phyloP scores from a whole-genome alignment of 2,329 filamentous ascomycete species.

The Ophiostoma montium region DNA sequence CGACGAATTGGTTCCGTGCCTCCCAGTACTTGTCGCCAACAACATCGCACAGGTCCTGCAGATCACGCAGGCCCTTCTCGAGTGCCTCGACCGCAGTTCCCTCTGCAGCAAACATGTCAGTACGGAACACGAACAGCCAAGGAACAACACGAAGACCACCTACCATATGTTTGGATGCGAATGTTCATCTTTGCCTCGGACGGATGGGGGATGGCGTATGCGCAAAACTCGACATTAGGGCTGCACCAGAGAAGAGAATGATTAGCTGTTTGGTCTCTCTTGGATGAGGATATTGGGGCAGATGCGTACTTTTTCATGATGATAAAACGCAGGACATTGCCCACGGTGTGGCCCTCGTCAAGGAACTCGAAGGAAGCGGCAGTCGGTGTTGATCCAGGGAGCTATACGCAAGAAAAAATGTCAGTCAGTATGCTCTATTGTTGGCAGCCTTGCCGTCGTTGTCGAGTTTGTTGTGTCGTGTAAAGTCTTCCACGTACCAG shows the following conservation, averaged over 20 bases:
- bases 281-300: neutral
- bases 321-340: slow-evolving; percentile 84
- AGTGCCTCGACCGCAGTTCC: slow-evolving; percentile 72
- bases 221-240: slow-evolving; percentile 93
- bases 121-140: neutral
- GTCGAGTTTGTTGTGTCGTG: no score
- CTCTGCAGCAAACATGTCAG: slow-evolving; percentile 32
- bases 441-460: no score
- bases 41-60: slow-evolving; percentile 86
- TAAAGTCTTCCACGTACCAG: slow-evolving; percentile 33
- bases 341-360: slow-evolving; percentile 87
- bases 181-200: slow-evolving; percentile 95
- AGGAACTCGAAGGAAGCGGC: slow-evolving; percentile 92
- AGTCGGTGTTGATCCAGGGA: slow-evolving; percentile 72
- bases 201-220: slow-evolving; percentile 93
- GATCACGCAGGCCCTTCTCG: slow-evolving; percentile 75
- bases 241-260: slow-evolving; percentile 30
- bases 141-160: slow-evolving; percentile 16
- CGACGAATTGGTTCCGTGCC: slow-evolving; percentile 45
- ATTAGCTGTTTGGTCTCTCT: neutral
- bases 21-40: slow-evolving; percentile 78
- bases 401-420: slow-evolving; percentile 40
- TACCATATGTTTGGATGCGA: slow-evolving; percentile 93
- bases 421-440: neutral
- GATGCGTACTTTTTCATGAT: slow-evolving; percentile 89